A percentile compares a stretch with the other conserved stretches of the same genome.
phyloP scores from a whole-genome alignment of 1,139 yeast genomes.

The Geotrichum carabidarum region DNA sequence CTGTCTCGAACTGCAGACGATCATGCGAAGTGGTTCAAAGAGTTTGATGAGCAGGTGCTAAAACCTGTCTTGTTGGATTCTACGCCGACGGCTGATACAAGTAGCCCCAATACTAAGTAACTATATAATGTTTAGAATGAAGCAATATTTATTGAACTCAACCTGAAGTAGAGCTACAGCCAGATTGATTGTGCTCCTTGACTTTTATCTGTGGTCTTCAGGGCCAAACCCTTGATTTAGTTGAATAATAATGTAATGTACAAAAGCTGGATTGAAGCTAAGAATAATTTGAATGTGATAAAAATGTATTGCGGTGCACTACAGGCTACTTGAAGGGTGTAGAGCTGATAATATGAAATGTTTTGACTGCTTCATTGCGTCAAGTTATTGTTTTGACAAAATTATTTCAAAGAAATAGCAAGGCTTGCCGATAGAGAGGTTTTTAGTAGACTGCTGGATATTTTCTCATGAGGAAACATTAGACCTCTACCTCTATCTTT shows the following conservation, averaged over 20 bases:
- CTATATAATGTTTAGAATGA: neutral
- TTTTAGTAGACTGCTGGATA: too few relatives aligned
- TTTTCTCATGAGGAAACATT: neutral
- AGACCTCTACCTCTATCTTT: neutral
- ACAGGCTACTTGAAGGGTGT: too few relatives aligned
- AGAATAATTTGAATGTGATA: too few relatives aligned
- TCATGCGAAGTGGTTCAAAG: conserved; percentile 86
- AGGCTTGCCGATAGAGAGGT: too few relatives aligned
- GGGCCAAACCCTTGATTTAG: too few relatives aligned
- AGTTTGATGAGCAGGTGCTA: conserved; percentile 89
- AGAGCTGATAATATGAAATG: too few relatives aligned
- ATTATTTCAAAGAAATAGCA: too few relatives aligned
- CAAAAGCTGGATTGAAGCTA: too few relatives aligned
- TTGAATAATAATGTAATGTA: too few relatives aligned
- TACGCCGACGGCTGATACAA: conserved; percentile 21
- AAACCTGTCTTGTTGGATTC: conserved; percentile 86
- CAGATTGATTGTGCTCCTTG: neutral
- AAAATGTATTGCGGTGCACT: too few relatives aligned
- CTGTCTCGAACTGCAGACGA: conserved; percentile 56
- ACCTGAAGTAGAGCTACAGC: neutral
- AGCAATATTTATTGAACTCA: neutral
- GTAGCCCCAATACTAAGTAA: neutral
- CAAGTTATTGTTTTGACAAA: too few relatives aligned
- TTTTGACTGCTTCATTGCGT: too few relatives aligned
- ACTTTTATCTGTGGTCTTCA: neutral